Conservation (phyloP, 2,329 filamentous ascomycete genomes). For the Neoascochyta sp. region DNA sequence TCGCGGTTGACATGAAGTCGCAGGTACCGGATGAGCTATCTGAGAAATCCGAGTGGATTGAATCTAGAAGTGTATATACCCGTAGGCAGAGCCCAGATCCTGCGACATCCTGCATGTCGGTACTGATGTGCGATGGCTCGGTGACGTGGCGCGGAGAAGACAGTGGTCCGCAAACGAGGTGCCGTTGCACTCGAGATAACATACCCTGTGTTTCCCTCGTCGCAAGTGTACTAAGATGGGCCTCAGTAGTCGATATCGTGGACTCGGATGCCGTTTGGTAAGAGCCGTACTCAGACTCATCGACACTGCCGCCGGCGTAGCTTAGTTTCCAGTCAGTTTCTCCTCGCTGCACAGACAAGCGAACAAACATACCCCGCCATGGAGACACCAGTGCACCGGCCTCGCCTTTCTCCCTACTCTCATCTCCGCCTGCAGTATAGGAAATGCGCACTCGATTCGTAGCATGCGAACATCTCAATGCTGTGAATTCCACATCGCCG, state of each 20-base stretch:
- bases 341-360: no score
- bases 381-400: constrained; percentile 36
- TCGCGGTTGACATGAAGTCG: no score
- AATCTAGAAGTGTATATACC: constrained; percentile 2
- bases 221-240: constrained; percentile 31
- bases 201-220: constrained; percentile 16
- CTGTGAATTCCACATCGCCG: constrained; percentile 31
- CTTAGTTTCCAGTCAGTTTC: no score
- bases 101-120: constrained; percentile 1
- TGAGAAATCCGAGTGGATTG: no score
- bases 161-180: constrained; percentile 2
- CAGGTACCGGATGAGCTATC: no score
- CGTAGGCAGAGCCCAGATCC: no score
- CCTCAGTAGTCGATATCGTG: constrained; percentile 37
- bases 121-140: background rate
- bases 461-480: constrained; percentile 31
- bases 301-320: constrained; percentile 39
- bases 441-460: constrained; percentile 35
- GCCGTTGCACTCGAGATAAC: constrained; percentile 1
- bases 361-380: no score
- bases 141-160: background rate
- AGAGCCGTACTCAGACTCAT: constrained; percentile 39
- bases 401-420: constrained; percentile 7
- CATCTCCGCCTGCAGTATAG: constrained; percentile 22
- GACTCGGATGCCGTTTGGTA: constrained; percentile 9